Evolutionary conservation across 257 asterid genomes (phyloP), one percentile per base, ranked within the genome.

Genomic region (Leonotis leonurus): DNA sequence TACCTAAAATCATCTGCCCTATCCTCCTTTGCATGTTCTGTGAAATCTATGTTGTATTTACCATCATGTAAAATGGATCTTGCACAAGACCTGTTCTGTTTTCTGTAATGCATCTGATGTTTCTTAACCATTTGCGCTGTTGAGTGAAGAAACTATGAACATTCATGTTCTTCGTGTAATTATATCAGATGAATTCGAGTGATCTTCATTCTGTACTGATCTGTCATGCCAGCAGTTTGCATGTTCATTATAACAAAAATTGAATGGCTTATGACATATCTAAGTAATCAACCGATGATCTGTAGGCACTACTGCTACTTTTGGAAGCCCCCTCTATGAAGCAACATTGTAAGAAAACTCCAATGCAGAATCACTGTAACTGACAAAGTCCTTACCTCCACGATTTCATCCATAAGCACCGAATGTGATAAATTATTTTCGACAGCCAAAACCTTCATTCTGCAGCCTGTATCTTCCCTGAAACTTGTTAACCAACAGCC

Each of bases 391-490:
- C 20, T 35, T 33, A 89, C 96, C 90, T 89, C 96, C 13, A 89
- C 87, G 54, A 86, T 76, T 75, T 78, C 93, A 29, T 82, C 93
- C 48, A 46, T 51, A 24, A 78, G 74, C 9, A 43, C 54, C 0
- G 79, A 43, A 57, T 73, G 56, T 12, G 74, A 11, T 7, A 61
- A 71, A 74, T 70, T 46, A 43, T 52, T 80, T 17, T 84, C 89
- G 5, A 73, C 45, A 3, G 44, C 49, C 74, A 86, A 75, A n/a
- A 84, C 90, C 71, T 73, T 80, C 51, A 89, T 77, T 44, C 62
- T 84, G 60, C 89, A 86, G 0, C 93, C 81, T 2, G 88, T 80
- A 3, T 89, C 93, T 73, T 60, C 79, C 89, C 82, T 82, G 5
- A 57, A 50, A 73, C 56, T 65, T 74, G 55, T 75, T 73, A 17